phyloP scores from a whole-genome alignment of 2,329 filamentous ascomycete genomes.

The Tolypocladium ophioglossoides region DNA sequence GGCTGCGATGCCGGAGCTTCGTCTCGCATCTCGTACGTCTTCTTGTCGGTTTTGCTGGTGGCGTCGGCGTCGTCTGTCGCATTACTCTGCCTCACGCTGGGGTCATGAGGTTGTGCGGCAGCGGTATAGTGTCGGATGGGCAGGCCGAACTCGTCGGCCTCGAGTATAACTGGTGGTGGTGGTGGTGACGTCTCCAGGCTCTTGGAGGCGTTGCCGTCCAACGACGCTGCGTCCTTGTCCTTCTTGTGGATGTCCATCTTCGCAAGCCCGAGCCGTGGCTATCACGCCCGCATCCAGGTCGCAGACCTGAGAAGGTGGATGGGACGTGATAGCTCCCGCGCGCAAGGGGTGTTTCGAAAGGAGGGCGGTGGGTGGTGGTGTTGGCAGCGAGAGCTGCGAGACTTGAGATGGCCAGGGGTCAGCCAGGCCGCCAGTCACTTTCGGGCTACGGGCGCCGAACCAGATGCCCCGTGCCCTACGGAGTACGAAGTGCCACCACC shows the following conservation, averaged over 20 bases:
- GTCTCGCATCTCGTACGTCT: not conserved
- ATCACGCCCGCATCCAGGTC: conserved; percentile 16
- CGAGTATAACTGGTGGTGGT: conserved; percentile 21
- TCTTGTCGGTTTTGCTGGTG: not conserved
- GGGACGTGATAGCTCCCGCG: conserved; percentile 10
- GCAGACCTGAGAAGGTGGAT: conserved; percentile 8
- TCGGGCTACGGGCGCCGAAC: not conserved
- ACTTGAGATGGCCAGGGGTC: not conserved
- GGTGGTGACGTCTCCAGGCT: conserved; percentile 12
- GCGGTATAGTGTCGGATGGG: conserved; percentile 44
- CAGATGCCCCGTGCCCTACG: not conserved
- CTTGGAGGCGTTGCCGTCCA: conserved; percentile 6
- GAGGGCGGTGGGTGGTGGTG: conserved; percentile 1
- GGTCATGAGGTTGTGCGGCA: conserved; percentile 14
- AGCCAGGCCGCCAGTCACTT: not conserved
- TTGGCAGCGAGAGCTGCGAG: not conserved
- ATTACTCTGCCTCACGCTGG: not conserved
- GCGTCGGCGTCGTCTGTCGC: not conserved
- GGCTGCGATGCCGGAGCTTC: not conserved
- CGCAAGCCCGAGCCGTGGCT: not conserved
- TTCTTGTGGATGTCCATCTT: conserved; percentile 11
- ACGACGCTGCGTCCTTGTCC: conserved; percentile 15
- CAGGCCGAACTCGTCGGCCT: conserved; percentile 63
- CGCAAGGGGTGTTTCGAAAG: conserved; percentile 4
- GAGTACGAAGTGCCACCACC: not conserved